Evolutionary conservation across 2,329 filamentous ascomycete species (phyloP).

Genomic region (Lasiodiplodia theobromae): DNA sequence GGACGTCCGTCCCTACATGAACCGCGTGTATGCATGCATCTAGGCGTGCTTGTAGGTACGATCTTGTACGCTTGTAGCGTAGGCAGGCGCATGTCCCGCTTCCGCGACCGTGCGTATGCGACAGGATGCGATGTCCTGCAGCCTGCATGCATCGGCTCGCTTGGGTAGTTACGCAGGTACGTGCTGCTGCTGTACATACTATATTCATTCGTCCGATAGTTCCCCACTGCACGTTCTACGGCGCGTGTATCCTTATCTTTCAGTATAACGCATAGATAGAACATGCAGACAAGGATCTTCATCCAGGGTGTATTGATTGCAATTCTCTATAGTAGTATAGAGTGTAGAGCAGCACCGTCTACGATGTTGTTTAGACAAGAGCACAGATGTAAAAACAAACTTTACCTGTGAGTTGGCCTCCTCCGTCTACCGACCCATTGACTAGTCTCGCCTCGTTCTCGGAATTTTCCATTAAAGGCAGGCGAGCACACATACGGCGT

Average conservation of each 20-base stretch:
- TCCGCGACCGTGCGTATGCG: not conserved
- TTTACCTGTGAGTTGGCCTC: not conserved
- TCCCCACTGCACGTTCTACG: not conserved
- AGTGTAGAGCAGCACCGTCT: not conserved
- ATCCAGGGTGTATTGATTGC: not conserved
- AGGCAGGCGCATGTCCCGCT: not conserved
- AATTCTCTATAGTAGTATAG: not conserved
- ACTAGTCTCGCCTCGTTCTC: not conserved
- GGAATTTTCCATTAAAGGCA: not conserved
- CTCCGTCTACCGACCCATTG: not conserved
- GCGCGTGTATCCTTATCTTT: not conserved
- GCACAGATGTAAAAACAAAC: not conserved
- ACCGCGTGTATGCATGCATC: not conserved
- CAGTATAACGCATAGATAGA: not conserved
- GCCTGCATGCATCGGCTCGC: slow-evolving; percentile 4
- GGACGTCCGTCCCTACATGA: not conserved
- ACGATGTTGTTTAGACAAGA: not conserved
- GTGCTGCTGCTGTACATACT: not conserved
- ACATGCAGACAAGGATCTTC: not conserved
- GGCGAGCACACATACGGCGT: not conserved
- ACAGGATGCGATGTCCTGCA: not conserved
- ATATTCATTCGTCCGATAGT: not conserved
- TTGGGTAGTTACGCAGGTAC: not conserved
- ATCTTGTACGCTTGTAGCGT: not conserved
- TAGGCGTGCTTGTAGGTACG: not conserved